Percentiles rank a stretch among this genome's conserved stretches.
These are phyloP conservation scores for Candida tetrigidarum DNA, from an alignment of 1,139 yeast genomes.

Conservation along the genomic window DNA sequence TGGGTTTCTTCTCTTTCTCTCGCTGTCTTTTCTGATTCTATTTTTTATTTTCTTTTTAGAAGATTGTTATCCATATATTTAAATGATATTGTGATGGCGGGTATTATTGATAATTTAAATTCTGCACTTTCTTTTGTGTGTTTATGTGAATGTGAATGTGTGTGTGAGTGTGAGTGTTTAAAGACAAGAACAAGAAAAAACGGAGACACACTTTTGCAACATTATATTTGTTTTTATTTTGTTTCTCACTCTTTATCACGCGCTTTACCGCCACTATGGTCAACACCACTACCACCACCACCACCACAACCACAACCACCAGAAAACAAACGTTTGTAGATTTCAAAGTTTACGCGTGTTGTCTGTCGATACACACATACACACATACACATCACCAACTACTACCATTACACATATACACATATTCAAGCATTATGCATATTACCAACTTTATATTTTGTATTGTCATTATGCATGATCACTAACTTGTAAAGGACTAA, in stretches of 20 bases:
- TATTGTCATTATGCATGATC: too few species aligned
- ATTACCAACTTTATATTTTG: too few species aligned
- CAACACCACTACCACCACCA: too few species aligned
- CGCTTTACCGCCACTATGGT: too few species aligned
- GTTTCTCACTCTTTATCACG: not conserved
- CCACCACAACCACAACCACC: not conserved
- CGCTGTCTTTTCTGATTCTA: too few species aligned
- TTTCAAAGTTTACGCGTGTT: too few species aligned
- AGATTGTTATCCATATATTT: not conserved
- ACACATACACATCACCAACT: not conserved
- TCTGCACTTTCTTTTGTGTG: not conserved
- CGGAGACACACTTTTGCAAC: conserved; percentile 5
- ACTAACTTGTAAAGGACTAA: too few species aligned
- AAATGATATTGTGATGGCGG: conserved; percentile 2
- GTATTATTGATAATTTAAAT: conserved; percentile 7
- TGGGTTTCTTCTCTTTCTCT: too few species aligned
- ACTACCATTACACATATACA: not conserved
- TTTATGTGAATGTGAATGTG: not conserved
- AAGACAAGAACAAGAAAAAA: conserved; percentile 5
- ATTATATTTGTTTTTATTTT: not conserved
- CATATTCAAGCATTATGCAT: too few species aligned
- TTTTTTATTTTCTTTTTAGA: too few species aligned
- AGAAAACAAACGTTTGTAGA: not conserved
- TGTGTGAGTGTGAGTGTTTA: not conserved
- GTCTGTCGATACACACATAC: not conserved